These are phyloP conservation scores for Arachis monticola DNA, from an alignment of 331 rosid genomes.

Conservation along the genomic window DNA sequence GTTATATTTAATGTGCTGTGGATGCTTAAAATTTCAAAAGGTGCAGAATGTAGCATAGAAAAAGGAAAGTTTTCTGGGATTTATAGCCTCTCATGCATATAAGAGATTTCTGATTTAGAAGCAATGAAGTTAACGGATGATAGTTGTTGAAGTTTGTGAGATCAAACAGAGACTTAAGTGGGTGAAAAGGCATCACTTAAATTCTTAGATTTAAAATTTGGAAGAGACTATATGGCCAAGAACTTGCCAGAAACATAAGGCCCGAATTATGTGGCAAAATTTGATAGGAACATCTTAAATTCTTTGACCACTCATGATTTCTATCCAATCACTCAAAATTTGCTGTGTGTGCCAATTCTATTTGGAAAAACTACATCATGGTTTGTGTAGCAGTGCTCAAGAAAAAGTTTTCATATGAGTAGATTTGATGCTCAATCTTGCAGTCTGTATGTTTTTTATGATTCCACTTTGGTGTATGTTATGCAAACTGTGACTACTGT, in stretches of 20 bases:
- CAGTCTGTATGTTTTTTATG: conserved; percentile 27
- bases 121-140: background rate
- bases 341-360: no score
- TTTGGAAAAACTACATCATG: no score
- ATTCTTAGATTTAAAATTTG: background rate
- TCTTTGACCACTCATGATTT: no score
- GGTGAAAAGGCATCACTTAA: background rate
- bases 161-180: background rate
- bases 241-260: no score
- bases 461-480: conserved; percentile 7
- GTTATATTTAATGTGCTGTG: conserved; percentile 4
- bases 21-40: conserved; percentile 1
- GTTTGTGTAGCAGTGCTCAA: no score
- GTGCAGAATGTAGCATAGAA: conserved; percentile 1
- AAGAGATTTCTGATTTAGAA: conserved; percentile 6
- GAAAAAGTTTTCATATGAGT: conserved; percentile 15
- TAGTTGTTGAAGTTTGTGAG: conserved; percentile 31
- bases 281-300: no score
- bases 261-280: no score
- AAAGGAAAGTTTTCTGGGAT: conserved; percentile 9
- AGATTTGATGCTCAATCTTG: conserved; percentile 14
- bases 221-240: no score
- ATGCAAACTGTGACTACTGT: conserved; percentile 8
- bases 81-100: background rate
- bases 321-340: no score